Conservation (phyloP, 768 basidiomycete genomes). For the Paxillus ammoniavirescens region DNA sequence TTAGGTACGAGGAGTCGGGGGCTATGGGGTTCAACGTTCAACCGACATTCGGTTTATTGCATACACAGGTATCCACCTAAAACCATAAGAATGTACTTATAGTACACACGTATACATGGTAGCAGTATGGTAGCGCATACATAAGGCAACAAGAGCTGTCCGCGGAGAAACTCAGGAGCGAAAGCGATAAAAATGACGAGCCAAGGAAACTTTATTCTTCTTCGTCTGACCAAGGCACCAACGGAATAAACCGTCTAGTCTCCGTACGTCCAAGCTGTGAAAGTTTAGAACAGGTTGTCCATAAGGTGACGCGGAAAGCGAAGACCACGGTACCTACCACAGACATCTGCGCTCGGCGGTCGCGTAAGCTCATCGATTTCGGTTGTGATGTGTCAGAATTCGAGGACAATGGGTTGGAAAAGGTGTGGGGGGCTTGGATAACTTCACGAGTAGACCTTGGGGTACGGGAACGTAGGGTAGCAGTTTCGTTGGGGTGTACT, state of each 20-base stretch:
- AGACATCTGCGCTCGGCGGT: constrained; percentile 30
- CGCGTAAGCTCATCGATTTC: constrained; percentile 31
- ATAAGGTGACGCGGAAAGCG: background rate
- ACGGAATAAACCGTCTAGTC: constrained; percentile 28
- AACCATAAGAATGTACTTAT: too few species aligned
- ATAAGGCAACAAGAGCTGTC: background rate
- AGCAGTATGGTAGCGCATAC: too few species aligned
- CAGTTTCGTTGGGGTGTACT: background rate
- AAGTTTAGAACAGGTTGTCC: background rate
- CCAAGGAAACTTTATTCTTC: constrained; percentile 18
- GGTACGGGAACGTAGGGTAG: background rate
- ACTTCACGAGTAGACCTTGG: background rate
- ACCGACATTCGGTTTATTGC: too few species aligned
- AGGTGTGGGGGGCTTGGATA: background rate
- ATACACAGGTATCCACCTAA: too few species aligned
- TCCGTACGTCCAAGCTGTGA: constrained; percentile 25
- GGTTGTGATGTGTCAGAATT: constrained; percentile 13
- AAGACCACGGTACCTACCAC: constrained; percentile 17
- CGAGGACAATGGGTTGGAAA: background rate
- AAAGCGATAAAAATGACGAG: constrained; percentile 16
- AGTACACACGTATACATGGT: too few species aligned
- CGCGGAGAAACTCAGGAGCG: constrained; percentile 11
- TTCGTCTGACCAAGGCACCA: constrained; percentile 32
- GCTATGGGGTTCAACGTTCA: too few species aligned
- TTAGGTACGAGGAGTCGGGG: too few species aligned